Evolutionary conservation across 148 eudicot species (phyloP).

Genomic region (Rhododendron mucronatum): DNA sequence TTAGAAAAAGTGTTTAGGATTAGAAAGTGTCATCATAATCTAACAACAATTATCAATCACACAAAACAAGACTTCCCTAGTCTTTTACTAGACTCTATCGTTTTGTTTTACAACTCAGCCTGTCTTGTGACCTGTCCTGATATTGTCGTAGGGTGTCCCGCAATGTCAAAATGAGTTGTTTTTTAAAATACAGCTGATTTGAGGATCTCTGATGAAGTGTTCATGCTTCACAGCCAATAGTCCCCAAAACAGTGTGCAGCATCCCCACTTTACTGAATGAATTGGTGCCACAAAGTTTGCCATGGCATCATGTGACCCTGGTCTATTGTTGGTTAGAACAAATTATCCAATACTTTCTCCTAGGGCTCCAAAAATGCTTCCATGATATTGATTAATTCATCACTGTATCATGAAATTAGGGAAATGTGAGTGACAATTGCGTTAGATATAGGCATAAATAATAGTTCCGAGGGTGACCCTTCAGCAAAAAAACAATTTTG

Average conservation of each 20-base stretch:
- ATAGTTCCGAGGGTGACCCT: background rate
- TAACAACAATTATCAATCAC: background rate
- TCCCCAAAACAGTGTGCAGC: background rate
- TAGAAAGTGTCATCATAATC: background rate
- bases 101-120: too few relatives aligned
- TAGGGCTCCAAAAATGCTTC: background rate
- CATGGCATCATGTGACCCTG: background rate
- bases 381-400: background rate
- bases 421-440: background rate
- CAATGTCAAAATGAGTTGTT: background rate
- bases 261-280: background rate
- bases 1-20: background rate
- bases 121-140: too few relatives aligned
- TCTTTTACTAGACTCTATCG: background rate
- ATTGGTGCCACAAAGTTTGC: background rate
- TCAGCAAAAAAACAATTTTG: background rate
- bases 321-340: background rate
- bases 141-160: background rate
- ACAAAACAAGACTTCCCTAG: background rate
- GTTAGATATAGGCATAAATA: background rate
- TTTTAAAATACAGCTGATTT: too few relatives aligned
- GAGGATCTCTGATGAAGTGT: background rate
- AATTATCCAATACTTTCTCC: background rate
- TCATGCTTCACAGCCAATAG: background rate
- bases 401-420: background rate